A percentile compares a stretch with the other conserved stretches of the same genome.
These are phyloP conservation scores for Xanthoconium separans DNA, from an alignment of 1,284 basidiomycete genomes.

Conservation along the genomic window DNA sequence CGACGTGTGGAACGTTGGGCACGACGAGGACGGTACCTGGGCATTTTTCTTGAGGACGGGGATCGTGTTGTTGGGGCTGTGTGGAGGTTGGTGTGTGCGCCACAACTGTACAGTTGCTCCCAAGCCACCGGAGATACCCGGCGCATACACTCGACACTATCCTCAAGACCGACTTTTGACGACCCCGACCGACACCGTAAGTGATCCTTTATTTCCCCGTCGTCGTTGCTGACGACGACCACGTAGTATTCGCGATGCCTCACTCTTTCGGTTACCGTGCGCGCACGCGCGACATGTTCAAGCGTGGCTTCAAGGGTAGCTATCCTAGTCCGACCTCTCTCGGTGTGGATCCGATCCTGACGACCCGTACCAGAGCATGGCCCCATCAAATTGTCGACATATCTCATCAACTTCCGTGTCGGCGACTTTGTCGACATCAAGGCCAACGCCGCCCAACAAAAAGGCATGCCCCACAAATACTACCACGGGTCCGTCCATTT, in stretches of 20 bases:
- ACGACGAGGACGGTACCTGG: conserved; percentile 57
- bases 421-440: conserved; percentile 99
- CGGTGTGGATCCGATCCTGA: conserved; percentile 24
- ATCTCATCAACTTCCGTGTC: conserved; percentile 89
- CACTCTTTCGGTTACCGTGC: conserved; percentile 99
- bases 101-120: conserved; percentile 45
- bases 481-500: conserved; percentile 76
- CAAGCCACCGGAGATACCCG: conserved; percentile 43
- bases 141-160: conserved; percentile 26
- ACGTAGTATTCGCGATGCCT: conserved; percentile 82
- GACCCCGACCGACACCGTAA: conserved; percentile 36
- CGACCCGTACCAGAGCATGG: conserved; percentile 72
- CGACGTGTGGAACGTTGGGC: conserved; percentile 11
- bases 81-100: conserved; percentile 25
- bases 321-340: not conserved
- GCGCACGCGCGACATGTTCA: conserved; percentile 99
- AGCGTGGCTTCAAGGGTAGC: conserved; percentile 92
- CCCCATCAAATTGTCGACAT: conserved; percentile 89
- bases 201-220: conserved; percentile 19
- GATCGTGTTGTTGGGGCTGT: conserved; percentile 26
- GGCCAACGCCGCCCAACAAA: conserved; percentile 98
- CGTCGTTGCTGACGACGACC: conserved; percentile 22
- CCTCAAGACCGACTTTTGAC: conserved; percentile 44
- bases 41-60: conserved; percentile 70
- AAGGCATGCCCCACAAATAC: conserved; percentile 99